Evolutionary conservation across 2,329 filamentous ascomycete species (phyloP).

Genomic region (Ophiobolus disseminans): DNA sequence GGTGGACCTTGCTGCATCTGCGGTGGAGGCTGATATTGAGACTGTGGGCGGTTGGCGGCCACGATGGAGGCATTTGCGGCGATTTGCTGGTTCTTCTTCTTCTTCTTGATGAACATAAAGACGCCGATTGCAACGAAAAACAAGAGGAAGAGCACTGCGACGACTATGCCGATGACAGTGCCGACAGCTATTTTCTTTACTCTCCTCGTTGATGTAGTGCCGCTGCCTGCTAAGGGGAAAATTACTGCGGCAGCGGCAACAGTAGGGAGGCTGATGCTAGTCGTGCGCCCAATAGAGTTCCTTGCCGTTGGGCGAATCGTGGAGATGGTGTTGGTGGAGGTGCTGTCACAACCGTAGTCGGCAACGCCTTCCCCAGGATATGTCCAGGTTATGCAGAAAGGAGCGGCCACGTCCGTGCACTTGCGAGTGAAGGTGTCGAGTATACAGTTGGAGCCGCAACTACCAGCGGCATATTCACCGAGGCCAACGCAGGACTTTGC

Average conservation of each 20-base stretch:
- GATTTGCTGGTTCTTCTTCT: conserved; percentile 26
- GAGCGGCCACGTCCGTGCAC: conserved; percentile 22
- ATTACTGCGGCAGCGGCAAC: conserved; percentile 6
- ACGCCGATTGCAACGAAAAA: conserved; percentile 22
- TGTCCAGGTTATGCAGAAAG: conserved; percentile 40
- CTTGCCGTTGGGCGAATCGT: conserved; percentile 24
- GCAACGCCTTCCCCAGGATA: conserved; percentile 26
- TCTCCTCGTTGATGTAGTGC: conserved; percentile 6
- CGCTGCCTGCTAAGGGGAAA: not conserved
- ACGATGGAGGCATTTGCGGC: conserved; percentile 22
- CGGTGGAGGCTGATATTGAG: conserved; percentile 14
- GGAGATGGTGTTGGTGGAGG: conserved; percentile 14
- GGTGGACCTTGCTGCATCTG: conserved; percentile 12
- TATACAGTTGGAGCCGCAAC: conserved; percentile 25
- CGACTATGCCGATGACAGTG: conserved; percentile 28
- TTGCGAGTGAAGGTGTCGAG: conserved; percentile 32
- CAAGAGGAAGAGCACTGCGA: conserved; percentile 25
- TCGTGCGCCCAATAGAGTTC: conserved; percentile 18
- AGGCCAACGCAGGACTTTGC: conserved; percentile 36
- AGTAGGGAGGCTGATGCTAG: conserved; percentile 25
- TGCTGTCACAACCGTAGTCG: conserved; percentile 32
- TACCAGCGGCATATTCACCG: conserved; percentile 14
- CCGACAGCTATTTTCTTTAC: conserved; percentile 25
- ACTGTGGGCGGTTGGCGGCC: conserved; percentile 22
- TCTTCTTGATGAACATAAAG: conserved; percentile 27